Percentiles rank a stretch among this genome's conserved stretches.
Conservation (phyloP, 2,329 filamentous ascomycete species). For the Diaporthe capsici region DNA sequence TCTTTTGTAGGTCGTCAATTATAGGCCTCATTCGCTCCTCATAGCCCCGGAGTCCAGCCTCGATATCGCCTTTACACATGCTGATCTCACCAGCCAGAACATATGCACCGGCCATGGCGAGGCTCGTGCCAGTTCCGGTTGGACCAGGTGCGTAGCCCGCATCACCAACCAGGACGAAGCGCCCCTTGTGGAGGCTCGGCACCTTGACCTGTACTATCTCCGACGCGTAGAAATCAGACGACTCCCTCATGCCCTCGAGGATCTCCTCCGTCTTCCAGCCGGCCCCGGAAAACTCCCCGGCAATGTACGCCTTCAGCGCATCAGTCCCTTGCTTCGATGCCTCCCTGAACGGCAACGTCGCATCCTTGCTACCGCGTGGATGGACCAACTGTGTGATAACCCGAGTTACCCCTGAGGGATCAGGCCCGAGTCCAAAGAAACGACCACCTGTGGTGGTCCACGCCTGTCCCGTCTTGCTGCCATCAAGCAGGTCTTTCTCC, state of each 20-base stretch:
- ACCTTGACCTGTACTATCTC: conserved; percentile 56
- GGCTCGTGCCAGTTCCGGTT: conserved; percentile 58
- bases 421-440: conserved; percentile 46
- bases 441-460: conserved; percentile 56
- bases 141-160: conserved; percentile 58
- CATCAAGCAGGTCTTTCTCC: conserved; percentile 54
- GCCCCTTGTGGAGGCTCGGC: conserved; percentile 53
- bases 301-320: conserved; percentile 50
- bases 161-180: conserved; percentile 58
- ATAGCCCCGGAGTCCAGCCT: conserved; percentile 52
- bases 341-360: conserved; percentile 54
- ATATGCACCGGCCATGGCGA: conserved; percentile 59
- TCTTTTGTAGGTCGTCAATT: conserved; percentile 51
- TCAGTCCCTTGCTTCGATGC: conserved; percentile 54
- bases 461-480: conserved; percentile 53
- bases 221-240: conserved; percentile 57
- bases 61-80: conserved; percentile 49
- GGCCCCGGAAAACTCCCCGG: conserved; percentile 50
- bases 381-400: conserved; percentile 54
- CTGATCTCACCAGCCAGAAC: conserved; percentile 61
- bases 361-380: conserved; percentile 47
- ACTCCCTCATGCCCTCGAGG: conserved; percentile 52
- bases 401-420: conserved; percentile 48
- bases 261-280: conserved; percentile 59
- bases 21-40: conserved; percentile 54